Base-by-base conservation (phyloP, 306 rosid species). In the Trifolium pratense region DNA sequence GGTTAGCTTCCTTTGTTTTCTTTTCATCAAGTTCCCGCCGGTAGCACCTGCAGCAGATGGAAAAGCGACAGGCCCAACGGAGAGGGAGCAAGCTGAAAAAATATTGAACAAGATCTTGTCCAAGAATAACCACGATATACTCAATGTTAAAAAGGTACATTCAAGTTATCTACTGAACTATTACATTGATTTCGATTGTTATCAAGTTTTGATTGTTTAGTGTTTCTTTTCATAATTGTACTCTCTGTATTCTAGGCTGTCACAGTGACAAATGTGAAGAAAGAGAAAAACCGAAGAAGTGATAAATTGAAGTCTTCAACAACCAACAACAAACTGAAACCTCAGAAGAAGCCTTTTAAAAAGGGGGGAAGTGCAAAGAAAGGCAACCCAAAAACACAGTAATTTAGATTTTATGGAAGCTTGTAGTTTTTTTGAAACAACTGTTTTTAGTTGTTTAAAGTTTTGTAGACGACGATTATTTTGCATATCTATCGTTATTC, bases 21-120 rank as follows among this genome's bases (percentile, higher is more conserved):
- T 75, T 68, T 75, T 69, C 55, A 18, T 83, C 65, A 81, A 94
- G 97, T 94, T 91, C 86, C 73, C 90, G 70, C 99, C 99, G 1
- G 99, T 91, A 18, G 92, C 83, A n/a, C 73, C 90, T 68, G 99
- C 90, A 23, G 92, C 83, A n/a, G 91, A 84, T 79, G 89, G 90
- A 74, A 73, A 72, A 14, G 96, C 93, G 37, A 70, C 78, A 17
- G 92, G 84, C 40, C 81, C 90, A 9, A 82, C 11, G 66, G 99
- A 91, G 83, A 85, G 79, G 80, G 88, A 86, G 82, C 99, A 91
- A 84, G 91, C 92, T 5, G 90, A 91, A 45, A 94, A 87, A 83
- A 85, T 94, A 77, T 81, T 91, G 82, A 94, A 86, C 90, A 88
- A 87, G 87, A 86, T 91, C 37, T 77, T 94, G 31, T 88, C 99